phyloP scores from a whole-genome alignment of 192 early-diverging fungal genomes.

The Coemansia sp. region DNA sequence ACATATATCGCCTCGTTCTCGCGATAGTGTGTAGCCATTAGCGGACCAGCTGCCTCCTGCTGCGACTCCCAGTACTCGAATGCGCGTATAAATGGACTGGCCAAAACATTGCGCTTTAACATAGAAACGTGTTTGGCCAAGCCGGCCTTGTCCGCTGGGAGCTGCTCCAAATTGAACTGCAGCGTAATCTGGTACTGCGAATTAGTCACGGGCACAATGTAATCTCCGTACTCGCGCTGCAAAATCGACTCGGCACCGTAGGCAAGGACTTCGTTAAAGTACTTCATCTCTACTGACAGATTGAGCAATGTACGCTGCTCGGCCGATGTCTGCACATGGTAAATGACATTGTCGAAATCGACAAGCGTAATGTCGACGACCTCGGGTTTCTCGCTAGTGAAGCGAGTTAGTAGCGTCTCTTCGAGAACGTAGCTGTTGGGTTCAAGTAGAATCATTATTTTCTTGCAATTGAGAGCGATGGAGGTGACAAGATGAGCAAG shows the following conservation, averaged over 20 bases:
- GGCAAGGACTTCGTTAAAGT: slow-evolving; percentile 74
- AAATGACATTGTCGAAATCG: slow-evolving; percentile 97
- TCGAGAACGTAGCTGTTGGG: slow-evolving; percentile 60
- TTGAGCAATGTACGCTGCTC: slow-evolving; percentile 52
- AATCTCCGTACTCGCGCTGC: slow-evolving; percentile 75
- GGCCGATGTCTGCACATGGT: slow-evolving; percentile 70
- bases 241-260: slow-evolving; percentile 89
- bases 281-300: slow-evolving; percentile 83
- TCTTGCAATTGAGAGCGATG: neutral
- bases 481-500: slow-evolving; percentile 4
- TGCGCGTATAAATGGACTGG: slow-evolving; percentile 90
- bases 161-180: slow-evolving; percentile 73
- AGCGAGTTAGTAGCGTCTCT: slow-evolving; percentile 61
- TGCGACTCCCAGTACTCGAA: slow-evolving; percentile 81
- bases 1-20: slow-evolving; percentile 94
- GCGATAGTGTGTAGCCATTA: slow-evolving; percentile 95
- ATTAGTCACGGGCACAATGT: slow-evolving; percentile 60
- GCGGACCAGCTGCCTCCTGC: slow-evolving; percentile 65
- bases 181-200: slow-evolving; percentile 81
- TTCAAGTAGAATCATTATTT: slow-evolving; percentile 57
- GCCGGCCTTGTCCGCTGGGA: slow-evolving; percentile 72
- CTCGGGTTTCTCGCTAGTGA: slow-evolving; percentile 68
- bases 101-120: slow-evolving; percentile 92
- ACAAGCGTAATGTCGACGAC: slow-evolving; percentile 77
- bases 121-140: slow-evolving; percentile 82